Percentiles rank a stretch among this genome's conserved stretches.
Conservation (phyloP, 2,329 filamentous ascomycete genomes). For the Bipolaris victoriae region DNA sequence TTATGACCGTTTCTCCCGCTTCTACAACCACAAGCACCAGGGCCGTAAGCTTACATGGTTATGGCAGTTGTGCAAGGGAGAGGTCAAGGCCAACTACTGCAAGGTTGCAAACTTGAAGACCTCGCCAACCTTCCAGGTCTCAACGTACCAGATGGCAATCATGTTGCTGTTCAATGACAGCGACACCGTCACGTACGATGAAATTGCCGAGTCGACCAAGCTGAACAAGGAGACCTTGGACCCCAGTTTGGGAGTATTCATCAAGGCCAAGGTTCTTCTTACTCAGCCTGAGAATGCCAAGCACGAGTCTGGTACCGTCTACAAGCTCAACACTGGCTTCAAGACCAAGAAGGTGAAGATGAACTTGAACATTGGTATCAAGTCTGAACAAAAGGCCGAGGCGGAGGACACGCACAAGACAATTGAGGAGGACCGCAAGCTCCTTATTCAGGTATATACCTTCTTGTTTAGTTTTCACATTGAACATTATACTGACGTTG, state of each 20-base stretch:
- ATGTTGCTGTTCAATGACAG: conserved; percentile 92
- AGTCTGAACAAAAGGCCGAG: conserved; percentile 95
- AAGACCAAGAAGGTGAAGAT: conserved; percentile 98
- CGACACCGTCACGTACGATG: conserved; percentile 83
- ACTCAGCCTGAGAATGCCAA: conserved; percentile 75
- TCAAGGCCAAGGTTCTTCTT: conserved; percentile 89
- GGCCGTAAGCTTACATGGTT: conserved; percentile 97
- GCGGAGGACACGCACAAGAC: conserved; percentile 98
- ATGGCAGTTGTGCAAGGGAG: conserved; percentile 98
- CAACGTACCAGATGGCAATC: conserved; percentile 97
- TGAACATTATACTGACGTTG: conserved; percentile 37
- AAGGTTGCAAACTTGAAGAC: conserved; percentile 71
- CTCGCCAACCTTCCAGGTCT: conserved; percentile 95
- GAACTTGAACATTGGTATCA: conserved; percentile 93
- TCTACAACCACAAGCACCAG: conserved; percentile 96
- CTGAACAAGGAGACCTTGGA: conserved; percentile 84
- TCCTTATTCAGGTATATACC: conserved; percentile 86
- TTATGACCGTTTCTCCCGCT: conserved; percentile 85
- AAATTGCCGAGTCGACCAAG: conserved; percentile 81
- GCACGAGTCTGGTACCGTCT: conserved; percentile 76
- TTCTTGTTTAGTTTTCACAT: neutral
- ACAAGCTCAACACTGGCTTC: conserved; percentile 90
- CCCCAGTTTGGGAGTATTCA: conserved; percentile 80
- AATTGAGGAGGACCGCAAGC: conserved; percentile 96
- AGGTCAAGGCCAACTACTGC: conserved; percentile 92